Evolutionary conservation across 768 basidiomycete species (phyloP).

Genomic region (Peribolospora baueri): DNA sequence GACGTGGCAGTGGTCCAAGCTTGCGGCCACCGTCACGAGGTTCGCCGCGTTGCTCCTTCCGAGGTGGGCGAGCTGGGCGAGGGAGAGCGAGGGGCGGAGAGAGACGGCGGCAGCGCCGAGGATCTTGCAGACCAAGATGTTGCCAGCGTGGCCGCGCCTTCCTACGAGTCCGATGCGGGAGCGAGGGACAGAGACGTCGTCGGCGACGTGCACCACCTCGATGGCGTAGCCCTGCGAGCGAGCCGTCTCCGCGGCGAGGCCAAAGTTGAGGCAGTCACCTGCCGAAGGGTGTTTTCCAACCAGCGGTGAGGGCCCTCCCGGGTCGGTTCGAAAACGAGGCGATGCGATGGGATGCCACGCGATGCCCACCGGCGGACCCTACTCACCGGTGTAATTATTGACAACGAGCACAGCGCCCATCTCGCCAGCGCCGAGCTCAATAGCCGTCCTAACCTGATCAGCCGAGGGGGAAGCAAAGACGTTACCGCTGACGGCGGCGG

Average conservation of each 20-base stretch:
- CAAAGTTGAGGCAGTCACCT: slow-evolving; percentile 76
- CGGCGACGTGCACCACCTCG: slow-evolving; percentile 59
- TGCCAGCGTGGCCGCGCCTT: slow-evolving; percentile 57
- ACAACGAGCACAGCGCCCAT: slow-evolving; percentile 3
- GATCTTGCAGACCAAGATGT: slow-evolving; percentile 68
- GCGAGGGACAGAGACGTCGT: slow-evolving; percentile 67
- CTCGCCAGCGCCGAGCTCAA: slow-evolving; percentile 24
- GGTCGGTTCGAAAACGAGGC: no score
- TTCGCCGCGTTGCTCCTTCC: slow-evolving; percentile 43
- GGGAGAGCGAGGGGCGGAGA: slow-evolving; percentile 22
- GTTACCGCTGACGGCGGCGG: slow-evolving; percentile 63
- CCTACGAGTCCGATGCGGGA: slow-evolving; percentile 66
- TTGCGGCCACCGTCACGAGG: slow-evolving; percentile 61
- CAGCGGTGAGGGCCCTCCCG: no score
- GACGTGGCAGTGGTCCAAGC: slow-evolving; percentile 73
- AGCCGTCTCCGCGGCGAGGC: slow-evolving; percentile 63
- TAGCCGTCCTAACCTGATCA: slow-evolving; percentile 53
- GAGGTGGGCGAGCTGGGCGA: slow-evolving; percentile 10
- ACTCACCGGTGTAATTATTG: slow-evolving; percentile 12
- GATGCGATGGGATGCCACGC: no score
- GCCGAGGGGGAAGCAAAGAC: slow-evolving; percentile 79
- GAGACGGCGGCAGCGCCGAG: slow-evolving; percentile 58
- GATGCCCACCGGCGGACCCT: no score
- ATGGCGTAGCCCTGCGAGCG: slow-evolving; percentile 43
- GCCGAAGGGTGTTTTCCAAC: neutral